These are phyloP conservation scores for Ophiostoma fasciatum DNA, from an alignment of 2,329 filamentous ascomycete species.

Conservation along the genomic window DNA sequence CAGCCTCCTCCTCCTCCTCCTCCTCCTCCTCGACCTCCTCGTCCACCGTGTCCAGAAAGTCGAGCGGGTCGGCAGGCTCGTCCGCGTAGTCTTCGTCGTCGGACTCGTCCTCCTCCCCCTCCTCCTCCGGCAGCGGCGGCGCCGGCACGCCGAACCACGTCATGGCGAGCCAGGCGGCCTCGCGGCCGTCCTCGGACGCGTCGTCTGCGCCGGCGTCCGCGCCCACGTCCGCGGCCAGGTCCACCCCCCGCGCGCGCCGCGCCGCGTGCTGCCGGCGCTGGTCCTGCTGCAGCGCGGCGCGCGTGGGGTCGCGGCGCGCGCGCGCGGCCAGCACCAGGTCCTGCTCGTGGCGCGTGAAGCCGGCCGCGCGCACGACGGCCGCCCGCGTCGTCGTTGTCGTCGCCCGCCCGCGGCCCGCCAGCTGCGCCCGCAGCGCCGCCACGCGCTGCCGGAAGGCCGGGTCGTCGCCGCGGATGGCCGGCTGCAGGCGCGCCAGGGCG, in stretches of 20 bases:
- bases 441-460: background rate
- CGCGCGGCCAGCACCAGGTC: background rate
- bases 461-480: background rate
- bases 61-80: no score
- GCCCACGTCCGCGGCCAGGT: no score
- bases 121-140: background rate
- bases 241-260: no score
- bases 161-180: background rate
- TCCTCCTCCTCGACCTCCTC: no score
- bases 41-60: no score
- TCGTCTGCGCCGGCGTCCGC: background rate
- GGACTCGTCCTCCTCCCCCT: no score
- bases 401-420: background rate
- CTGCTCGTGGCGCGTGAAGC: constrained; percentile 3
- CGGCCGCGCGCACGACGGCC: background rate
- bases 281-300: background rate
- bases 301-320: background rate
- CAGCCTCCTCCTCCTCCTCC: no score
- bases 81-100: no score
- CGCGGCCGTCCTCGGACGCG: background rate
- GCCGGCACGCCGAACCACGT: background rate
- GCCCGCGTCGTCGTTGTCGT: no score
- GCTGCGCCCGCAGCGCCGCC: background rate
- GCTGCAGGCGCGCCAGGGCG: background rate
- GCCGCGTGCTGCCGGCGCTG: background rate